phyloP scores from a whole-genome alignment of 176 grass and related monocot species.

The Paspalum vaginatum region DNA sequence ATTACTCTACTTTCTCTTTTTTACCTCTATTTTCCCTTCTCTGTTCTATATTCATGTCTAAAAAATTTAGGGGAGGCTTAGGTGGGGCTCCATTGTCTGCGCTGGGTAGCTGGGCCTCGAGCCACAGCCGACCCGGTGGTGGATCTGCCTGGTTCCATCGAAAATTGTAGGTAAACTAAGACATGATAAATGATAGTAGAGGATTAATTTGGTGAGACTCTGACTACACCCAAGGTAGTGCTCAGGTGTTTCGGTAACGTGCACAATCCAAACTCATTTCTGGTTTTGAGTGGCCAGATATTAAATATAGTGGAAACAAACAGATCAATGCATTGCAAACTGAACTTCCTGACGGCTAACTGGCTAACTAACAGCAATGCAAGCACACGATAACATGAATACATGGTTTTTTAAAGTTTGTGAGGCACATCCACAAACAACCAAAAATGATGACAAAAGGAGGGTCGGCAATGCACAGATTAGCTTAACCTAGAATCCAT shows the following conservation, averaged over 20 bases:
- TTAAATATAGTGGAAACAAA: neutral
- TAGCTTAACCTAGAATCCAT: constrained; percentile 22
- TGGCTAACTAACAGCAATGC: constrained; percentile 3
- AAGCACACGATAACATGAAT: neutral
- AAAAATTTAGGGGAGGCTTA: no score
- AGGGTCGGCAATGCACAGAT: neutral
- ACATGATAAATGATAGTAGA: neutral
- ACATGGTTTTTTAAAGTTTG: neutral
- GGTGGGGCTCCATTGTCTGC: no score
- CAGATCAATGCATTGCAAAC: neutral
- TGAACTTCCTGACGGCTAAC: constrained; percentile 9
- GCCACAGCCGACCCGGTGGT: no score
- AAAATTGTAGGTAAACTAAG: constrained; percentile 13
- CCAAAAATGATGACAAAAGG: neutral
- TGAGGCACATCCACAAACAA: neutral
- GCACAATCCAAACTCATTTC: neutral
- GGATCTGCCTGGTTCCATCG: no score
- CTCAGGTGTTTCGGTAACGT: neutral
- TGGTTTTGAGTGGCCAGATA: neutral
- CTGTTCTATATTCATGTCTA: no score
- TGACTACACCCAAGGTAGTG: neutral
- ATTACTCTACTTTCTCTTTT: no score
- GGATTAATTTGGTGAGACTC: neutral
- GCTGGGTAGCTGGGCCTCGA: no score
- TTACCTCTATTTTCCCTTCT: no score